Percentiles rank a stretch among this genome's conserved stretches.
These are phyloP conservation scores for Xylaria sp. DNA, from an alignment of 2,329 filamentous ascomycete species.

Conservation along the genomic window DNA sequence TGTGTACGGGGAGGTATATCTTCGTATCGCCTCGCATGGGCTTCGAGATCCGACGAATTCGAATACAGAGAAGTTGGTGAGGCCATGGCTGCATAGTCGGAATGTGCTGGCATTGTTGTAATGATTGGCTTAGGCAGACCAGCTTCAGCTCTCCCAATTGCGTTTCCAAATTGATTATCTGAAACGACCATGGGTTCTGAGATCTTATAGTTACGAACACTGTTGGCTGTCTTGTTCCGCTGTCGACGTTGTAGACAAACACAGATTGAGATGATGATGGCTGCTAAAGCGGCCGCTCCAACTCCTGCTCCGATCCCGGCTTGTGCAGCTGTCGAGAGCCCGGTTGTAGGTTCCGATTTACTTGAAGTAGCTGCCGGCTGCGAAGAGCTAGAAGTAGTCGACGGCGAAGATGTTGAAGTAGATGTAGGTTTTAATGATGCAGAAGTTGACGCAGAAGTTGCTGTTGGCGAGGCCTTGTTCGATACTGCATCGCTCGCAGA, in stretches of 20 bases:
- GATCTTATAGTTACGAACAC: conserved; percentile 55
- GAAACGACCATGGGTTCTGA: conserved; percentile 63
- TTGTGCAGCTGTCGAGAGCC: conserved; percentile 58
- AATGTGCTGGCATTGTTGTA: conserved; percentile 14
- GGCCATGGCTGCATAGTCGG: conserved; percentile 22
- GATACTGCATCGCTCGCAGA: conserved; percentile 11
- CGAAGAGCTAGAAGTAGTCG: conserved; percentile 27
- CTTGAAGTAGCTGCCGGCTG: conserved; percentile 20
- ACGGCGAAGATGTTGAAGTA: conserved; percentile 30
- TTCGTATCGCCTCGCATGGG: conserved; percentile 65
- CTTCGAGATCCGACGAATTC: conserved; percentile 56
- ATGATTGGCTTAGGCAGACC: conserved; percentile 40
- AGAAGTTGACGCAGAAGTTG: conserved; percentile 31
- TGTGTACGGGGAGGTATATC: conserved; percentile 66
- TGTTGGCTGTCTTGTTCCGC: conserved; percentile 41
- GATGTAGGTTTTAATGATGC: conserved; percentile 28
- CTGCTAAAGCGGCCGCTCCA: conserved; percentile 55
- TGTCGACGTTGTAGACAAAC: conserved; percentile 54
- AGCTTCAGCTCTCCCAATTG: conserved; percentile 44
- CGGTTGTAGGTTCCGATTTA: conserved; percentile 35
- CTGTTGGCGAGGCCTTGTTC: conserved; percentile 7
- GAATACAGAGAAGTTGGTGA: conserved; percentile 42
- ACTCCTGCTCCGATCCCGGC: conserved; percentile 63
- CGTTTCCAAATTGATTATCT: conserved; percentile 52
- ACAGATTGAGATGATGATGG: conserved; percentile 54